Evolutionary conservation across 306 rosid genomes (phyloP).

Genomic region (Fragaria iinumae): DNA sequence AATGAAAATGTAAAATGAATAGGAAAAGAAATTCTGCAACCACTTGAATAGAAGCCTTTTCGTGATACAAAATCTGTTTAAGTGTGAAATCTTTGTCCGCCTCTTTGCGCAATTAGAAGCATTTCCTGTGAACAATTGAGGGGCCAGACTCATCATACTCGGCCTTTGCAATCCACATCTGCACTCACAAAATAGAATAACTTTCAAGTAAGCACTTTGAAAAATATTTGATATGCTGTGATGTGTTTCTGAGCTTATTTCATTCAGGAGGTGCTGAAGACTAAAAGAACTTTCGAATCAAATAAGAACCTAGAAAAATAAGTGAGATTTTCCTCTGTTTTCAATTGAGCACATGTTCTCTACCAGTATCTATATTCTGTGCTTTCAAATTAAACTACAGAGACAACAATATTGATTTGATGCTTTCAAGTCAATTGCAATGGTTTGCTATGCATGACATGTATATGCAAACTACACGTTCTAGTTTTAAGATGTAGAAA

Average conservation of each 20-base stretch:
- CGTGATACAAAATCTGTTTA: constrained; percentile 40
- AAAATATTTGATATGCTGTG: not conserved
- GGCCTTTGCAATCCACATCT: constrained; percentile 99
- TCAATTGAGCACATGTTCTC: not conserved
- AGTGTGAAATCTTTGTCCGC: constrained; percentile 39
- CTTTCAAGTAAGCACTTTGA: not conserved
- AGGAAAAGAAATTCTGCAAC: constrained; percentile 40
- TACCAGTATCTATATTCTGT: not conserved
- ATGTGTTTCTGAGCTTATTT: not conserved
- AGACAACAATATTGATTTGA: not conserved
- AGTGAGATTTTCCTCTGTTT: not conserved
- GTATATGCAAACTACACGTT: not conserved
- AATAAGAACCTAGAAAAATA: not conserved
- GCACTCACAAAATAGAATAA: constrained; percentile 18
- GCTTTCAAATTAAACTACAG: not conserved
- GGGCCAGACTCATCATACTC: constrained; percentile 97
- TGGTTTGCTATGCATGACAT: not conserved
- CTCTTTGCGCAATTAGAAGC: constrained; percentile 65
- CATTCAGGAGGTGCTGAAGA: not conserved
- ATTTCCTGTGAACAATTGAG: constrained; percentile 96
- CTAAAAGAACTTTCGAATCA: not conserved
- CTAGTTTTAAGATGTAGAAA: not conserved
- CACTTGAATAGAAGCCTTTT: constrained; percentile 48
- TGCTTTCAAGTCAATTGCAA: not conserved
- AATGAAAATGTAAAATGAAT: constrained; percentile 37